Base-by-base conservation (phyloP, 2,329 filamentous ascomycete species). In the Colletotrichum gloeosporioides region DNA sequence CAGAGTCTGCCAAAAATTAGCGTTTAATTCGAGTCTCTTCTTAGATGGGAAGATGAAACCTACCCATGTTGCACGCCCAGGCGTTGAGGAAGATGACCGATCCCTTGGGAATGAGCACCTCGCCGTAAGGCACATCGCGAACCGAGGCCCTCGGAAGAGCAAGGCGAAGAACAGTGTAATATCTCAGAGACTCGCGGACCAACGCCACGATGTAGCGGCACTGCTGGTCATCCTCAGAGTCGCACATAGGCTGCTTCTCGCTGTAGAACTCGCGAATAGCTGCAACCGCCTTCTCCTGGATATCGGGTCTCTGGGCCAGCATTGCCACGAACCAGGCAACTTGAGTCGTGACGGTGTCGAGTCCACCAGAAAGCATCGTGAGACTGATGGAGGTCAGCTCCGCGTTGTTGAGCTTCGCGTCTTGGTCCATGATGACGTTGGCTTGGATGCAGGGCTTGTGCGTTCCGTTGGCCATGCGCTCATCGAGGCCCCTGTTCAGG, bases 21-120 rank as follows among this genome's bases (percentile, higher is more conserved):
- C 5, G 1, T 39, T 9, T 18, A 5, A 15, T 62, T 62, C 9
- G 13, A 7, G 4, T 34, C 59, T 62, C 6, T 12, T 10, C 9
- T 55, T 25, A 55, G 2, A 6, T 8, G 5, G 9, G 18, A 3
- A 44, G 4, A 22, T 4, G 3, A 22, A 49, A 82, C 87, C 80
- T 84, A 91, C 91, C 91, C 90, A 92, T 93, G 77, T 94, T 93
- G 79, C 92, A 93, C 4, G 92, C 92, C 92, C 92, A 93, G 0
- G 91, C 90, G 74, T 94, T 94, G 31, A 94, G 83, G 81, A 93
- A 94, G 44, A 93, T 87, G 0, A 93, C 90, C 2, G 91, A 93
- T 1, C 91, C 92, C 61, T 90, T 89, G 1, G 92, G 92, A 55
- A 94, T 92, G 8, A 88, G 81, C 36, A 88, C 87, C 22, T 89